phyloP scores from a whole-genome alignment of 1,284 basidiomycete genomes.

The Leccinum glutinopallens region DNA sequence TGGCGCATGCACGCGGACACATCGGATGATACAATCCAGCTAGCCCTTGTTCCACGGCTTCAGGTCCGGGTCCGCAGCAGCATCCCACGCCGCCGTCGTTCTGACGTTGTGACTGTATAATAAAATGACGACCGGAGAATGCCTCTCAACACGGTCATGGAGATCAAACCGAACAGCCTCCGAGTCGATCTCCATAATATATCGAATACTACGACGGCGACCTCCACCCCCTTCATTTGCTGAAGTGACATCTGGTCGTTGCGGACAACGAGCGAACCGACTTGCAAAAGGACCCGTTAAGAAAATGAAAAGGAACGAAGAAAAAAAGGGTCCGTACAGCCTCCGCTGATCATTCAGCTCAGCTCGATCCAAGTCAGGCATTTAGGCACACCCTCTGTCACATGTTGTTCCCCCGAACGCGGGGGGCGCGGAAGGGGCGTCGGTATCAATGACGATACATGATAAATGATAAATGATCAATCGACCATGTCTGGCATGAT shows the following conservation, averaged over 20 bases:
- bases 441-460: not conserved
- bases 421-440: not conserved
- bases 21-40: not conserved
- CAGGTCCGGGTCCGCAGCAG: not conserved
- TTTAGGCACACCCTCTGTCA: not conserved
- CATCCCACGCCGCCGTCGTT: not conserved
- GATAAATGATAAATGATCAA: not conserved
- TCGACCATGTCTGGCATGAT: not conserved
- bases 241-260: not conserved
- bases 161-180: not conserved
- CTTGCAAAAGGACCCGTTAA: not conserved
- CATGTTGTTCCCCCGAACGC: not conserved
- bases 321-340: conserved; percentile 1
- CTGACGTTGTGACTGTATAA: not conserved
- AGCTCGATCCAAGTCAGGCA: not conserved
- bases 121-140: not conserved
- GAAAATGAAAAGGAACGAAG: not conserved
- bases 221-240: not conserved
- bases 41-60: not conserved
- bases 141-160: not conserved
- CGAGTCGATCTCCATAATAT: not conserved
- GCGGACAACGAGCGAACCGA: not conserved
- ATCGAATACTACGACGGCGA: not conserved
- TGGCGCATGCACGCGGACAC: not conserved
- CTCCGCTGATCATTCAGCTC: conserved; percentile 2